Conservation (phyloP, 1,139 yeast species). For the Eremothecium gossypii region DNA sequence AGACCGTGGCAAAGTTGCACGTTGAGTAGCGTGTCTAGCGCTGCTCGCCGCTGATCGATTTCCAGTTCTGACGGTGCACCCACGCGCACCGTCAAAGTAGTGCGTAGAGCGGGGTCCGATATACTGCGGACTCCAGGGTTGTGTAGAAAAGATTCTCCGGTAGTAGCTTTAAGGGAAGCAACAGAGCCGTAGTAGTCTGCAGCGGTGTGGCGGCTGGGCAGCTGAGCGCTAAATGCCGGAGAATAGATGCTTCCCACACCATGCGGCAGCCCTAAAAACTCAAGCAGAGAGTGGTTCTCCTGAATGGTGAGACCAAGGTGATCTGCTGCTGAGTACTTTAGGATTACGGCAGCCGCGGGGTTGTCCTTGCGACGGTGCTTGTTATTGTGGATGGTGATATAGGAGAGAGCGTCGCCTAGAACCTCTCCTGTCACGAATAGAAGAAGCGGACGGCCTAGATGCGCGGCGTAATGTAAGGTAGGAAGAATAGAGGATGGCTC, state of each 20-base stretch:
- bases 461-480: slow-evolving; percentile 21
- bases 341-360: slow-evolving; percentile 14
- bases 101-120: slow-evolving; percentile 12
- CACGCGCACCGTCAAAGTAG: slow-evolving; percentile 24
- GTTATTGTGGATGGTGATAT: slow-evolving; percentile 27
- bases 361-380: slow-evolving; percentile 20
- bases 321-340: slow-evolving; percentile 19
- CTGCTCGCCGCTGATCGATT: slow-evolving; percentile 22
- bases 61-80: slow-evolving; percentile 26
- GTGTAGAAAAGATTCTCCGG: slow-evolving; percentile 27
- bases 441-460: slow-evolving; percentile 18
- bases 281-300: slow-evolving; percentile 20
- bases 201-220: slow-evolving; percentile 25
- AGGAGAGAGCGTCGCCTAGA: slow-evolving; percentile 25
- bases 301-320: slow-evolving; percentile 15
- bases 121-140: slow-evolving; percentile 13
- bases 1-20: slow-evolving; percentile 22
- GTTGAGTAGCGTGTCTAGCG: slow-evolving; percentile 23
- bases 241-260: slow-evolving; percentile 24
- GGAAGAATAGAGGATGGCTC: slow-evolving; percentile 25
- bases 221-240: slow-evolving; percentile 20
- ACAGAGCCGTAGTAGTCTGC: slow-evolving; percentile 22
- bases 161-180: slow-evolving; percentile 26
- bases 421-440: slow-evolving; percentile 24
- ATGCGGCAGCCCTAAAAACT: slow-evolving; percentile 23